phyloP scores from a whole-genome alignment of 352 stramenopile species.

The Phytophthora rubi region DNA sequence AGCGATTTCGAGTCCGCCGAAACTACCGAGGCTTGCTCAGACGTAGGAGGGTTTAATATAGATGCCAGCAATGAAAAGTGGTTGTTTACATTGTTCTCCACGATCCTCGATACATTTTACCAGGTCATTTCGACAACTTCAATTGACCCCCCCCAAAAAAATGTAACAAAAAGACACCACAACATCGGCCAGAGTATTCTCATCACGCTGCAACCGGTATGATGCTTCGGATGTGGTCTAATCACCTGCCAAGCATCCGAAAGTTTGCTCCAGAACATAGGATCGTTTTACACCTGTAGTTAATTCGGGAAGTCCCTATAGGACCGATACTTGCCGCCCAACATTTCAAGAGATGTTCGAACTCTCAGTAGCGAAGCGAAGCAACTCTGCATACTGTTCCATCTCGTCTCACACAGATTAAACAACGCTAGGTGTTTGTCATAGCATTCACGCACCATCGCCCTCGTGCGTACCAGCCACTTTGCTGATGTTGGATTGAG shows the following conservation, averaged over 20 bases:
- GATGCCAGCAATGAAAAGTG: constrained; percentile 2
- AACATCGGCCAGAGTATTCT: constrained; percentile 1
- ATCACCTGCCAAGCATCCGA: background rate
- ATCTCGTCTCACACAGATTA: constrained; percentile 12
- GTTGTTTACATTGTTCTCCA: background rate
- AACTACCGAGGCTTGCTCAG: background rate
- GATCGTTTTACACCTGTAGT: background rate
- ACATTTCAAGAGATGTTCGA: constrained; percentile 1
- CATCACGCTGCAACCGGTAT: background rate
- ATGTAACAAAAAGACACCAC: constrained; percentile 7
- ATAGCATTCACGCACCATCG: constrained; percentile 8
- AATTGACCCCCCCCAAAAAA: background rate
- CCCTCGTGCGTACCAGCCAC: background rate
- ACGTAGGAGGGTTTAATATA: background rate
- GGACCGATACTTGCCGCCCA: constrained; percentile 1
- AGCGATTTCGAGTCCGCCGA: too few species aligned
- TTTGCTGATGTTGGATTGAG: constrained; percentile 13
- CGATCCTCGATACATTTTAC: background rate
- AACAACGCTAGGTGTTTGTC: constrained; percentile 3
- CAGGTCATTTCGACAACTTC: background rate
- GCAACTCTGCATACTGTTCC: constrained; percentile 17
- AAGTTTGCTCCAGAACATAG: background rate
- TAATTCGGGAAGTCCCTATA: background rate
- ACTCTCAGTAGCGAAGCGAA: constrained; percentile 14
- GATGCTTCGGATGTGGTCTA: constrained; percentile 4